These are phyloP conservation scores for Umbilicus rupestris DNA, from an alignment of 164 flowering plant genomes.

Conservation along the genomic window DNA sequence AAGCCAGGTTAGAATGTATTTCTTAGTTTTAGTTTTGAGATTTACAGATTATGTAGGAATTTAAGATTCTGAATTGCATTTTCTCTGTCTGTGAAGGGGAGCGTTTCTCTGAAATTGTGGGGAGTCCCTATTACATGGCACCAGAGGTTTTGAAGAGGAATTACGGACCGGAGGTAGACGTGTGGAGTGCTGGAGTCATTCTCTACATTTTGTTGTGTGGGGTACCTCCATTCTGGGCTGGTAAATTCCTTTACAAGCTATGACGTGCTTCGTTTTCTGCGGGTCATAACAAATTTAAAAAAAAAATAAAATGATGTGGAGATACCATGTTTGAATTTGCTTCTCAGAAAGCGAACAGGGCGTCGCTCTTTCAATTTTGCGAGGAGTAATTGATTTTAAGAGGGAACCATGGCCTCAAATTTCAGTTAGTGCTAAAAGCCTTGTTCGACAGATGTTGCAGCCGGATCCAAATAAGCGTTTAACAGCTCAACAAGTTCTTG, in stretches of 20 bases:
- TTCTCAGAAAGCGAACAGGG: slow-evolving; percentile 84
- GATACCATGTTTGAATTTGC: neutral
- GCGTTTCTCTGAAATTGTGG: slow-evolving; percentile 82
- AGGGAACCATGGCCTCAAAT: slow-evolving; percentile 98
- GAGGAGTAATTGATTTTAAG: slow-evolving; percentile 80
- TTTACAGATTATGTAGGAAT: slow-evolving; percentile 7
- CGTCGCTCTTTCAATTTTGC: slow-evolving; percentile 84
- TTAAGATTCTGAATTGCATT: neutral
- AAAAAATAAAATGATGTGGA: neutral
- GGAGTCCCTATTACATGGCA: slow-evolving; percentile 99
- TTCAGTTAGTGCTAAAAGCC: slow-evolving; percentile 82
- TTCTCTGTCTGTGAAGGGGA: slow-evolving; percentile 30
- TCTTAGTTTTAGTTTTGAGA: neutral
- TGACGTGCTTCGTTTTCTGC: neutral
- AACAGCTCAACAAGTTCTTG: slow-evolving; percentile 94
- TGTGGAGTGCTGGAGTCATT: slow-evolving; percentile 87
- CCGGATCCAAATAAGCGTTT: slow-evolving; percentile 73
- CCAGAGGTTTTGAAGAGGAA: slow-evolving; percentile 93
- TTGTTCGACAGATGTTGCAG: slow-evolving; percentile 84
- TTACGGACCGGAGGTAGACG: slow-evolving; percentile 85
- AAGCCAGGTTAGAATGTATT: slow-evolving; percentile 37
- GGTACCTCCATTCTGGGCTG: slow-evolving; percentile 95
- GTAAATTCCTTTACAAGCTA: slow-evolving; percentile 14
- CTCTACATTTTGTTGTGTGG: slow-evolving; percentile 77
- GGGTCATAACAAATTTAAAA: neutral